phyloP scores from a whole-genome alignment of 164 flowering plant species.

The Santalum album region DNA sequence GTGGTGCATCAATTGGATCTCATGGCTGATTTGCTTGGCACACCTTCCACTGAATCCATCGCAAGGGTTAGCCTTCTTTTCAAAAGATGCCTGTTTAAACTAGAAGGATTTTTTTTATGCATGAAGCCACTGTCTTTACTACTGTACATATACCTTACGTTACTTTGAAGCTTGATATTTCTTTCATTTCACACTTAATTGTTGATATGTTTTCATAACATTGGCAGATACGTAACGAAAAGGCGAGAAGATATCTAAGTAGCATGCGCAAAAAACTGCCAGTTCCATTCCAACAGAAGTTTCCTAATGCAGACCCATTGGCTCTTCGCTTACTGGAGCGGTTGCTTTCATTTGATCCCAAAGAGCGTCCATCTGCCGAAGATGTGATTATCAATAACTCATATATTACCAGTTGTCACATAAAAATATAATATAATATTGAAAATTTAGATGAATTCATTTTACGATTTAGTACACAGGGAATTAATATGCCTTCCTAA shows the following conservation, averaged over 20 bases:
- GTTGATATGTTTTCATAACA: not conserved
- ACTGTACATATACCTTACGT: too few species aligned
- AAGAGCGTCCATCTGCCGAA: slow-evolving; percentile 62
- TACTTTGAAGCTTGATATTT: too few species aligned
- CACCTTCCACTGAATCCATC: slow-evolving; percentile 43
- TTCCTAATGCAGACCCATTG: slow-evolving; percentile 59
- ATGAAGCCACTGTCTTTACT: too few species aligned
- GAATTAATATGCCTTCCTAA: not conserved
- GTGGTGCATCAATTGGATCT: slow-evolving; percentile 56
- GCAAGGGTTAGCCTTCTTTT: slow-evolving; percentile 32
- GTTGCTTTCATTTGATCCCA: slow-evolving; percentile 64
- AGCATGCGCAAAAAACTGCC: slow-evolving; percentile 55
- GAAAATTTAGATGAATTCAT: too few species aligned
- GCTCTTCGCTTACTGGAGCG: slow-evolving; percentile 53
- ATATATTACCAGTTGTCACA: too few species aligned
- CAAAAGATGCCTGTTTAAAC: too few species aligned
- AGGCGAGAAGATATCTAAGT: slow-evolving; percentile 59
- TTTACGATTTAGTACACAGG: too few species aligned
- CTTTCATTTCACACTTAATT: not conserved
- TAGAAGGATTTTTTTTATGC: too few species aligned
- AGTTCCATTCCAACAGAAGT: slow-evolving; percentile 54
- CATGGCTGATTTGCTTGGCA: slow-evolving; percentile 57
- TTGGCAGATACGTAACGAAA: slow-evolving; percentile 65
- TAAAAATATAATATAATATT: too few species aligned
- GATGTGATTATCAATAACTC: slow-evolving; percentile 29